Base-by-base conservation (phyloP, 2,329 filamentous ascomycete genomes). In the Diaporthe sp. region DNA sequence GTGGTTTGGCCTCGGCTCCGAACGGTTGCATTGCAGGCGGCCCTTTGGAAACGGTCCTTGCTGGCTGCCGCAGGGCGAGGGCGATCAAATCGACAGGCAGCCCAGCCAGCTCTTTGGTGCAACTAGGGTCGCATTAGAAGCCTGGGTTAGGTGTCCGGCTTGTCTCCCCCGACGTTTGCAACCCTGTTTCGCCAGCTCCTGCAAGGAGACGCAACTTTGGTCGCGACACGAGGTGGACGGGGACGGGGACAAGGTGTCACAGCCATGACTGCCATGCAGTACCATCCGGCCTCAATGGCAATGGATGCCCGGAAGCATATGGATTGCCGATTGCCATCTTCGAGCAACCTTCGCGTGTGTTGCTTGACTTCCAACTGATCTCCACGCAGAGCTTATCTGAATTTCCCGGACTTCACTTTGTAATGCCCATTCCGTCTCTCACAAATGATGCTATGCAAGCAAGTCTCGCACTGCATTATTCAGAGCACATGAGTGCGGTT, bases 121-220 rank as follows among this genome's bases (percentile, higher is more conserved):
- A 57, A 51, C 75, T 63, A 44, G 53, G 67, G 57, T 51, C 34
- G 47, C 55, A 70, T 60, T 42, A 49, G 72, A 44, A 76, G 60
- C 55, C 63, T 74, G 75, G 71, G 61, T 65, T 47, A 71, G 71
- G 71, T 67, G 65, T 74, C 65, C 75, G 75, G 75, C 71, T 74
- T 65, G 34, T 55, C 39, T 74, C 53, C 71, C 75, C 47, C 72
- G 75, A 51, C 31, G 44, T 72, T 55, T 61, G 42, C 42, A 60
- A 60, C 71, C 57, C 71, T 53, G 71, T 55, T 63, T 63, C 71
- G 71, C 58, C 28, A 22, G 44, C 58, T 39, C 42, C 71, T 63
- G 58, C 47, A 63, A 72, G 58, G n/a, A 51, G 53, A 47, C 57
- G 39, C 70, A 71, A 37, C 37, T 49, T 44, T 55, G 47, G 34